A percentile compares a stretch with the other conserved stretches of the same genome.
phyloP scores from a whole-genome alignment of 2,329 filamentous ascomycete species.

The Calcarisporium arbuscula region DNA sequence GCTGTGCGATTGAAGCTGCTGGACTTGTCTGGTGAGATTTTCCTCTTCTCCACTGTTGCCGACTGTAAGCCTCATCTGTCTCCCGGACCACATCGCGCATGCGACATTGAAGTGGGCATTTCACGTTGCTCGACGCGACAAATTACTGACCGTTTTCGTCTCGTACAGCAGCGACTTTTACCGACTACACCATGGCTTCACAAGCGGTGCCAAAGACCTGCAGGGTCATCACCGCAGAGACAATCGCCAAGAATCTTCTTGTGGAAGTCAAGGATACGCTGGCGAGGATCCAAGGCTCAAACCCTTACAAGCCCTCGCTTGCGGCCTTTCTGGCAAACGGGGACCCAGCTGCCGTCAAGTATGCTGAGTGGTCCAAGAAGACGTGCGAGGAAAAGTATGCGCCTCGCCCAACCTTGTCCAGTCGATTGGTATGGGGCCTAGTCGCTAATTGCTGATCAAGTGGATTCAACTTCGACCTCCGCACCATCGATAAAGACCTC shows the following conservation, averaged over 20 bases:
- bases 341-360: constrained; percentile 85
- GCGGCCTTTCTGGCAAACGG: constrained; percentile 89
- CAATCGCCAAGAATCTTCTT: constrained; percentile 77
- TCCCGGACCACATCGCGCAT: too few species aligned
- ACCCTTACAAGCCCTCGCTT: constrained; percentile 59
- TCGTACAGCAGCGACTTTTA: too few species aligned
- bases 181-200: constrained; percentile 20
- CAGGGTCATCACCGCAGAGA: constrained; percentile 87
- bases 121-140: constrained; percentile 14
- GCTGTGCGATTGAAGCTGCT: too few species aligned
- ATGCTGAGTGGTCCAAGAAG: constrained; percentile 96
- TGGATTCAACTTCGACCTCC: constrained; percentile 84
- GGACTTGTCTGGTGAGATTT: too few species aligned
- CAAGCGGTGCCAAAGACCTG: constrained; percentile 59
- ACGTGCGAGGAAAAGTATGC: constrained; percentile 93
- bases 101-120: too few species aligned
- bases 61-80: too few species aligned
- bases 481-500: constrained; percentile 74
- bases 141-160: too few species aligned
- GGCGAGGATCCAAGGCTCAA: constrained; percentile 57
- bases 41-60: too few species aligned
- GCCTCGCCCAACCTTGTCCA: not conserved
- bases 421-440: not conserved
- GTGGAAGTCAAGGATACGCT: constrained; percentile 72
- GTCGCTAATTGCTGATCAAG: constrained; percentile 35